A percentile compares a stretch with the other conserved stretches of the same genome.
phyloP scores from a whole-genome alignment of 805 yeast genomes.

The Metschnikowia vanudenii region DNA sequence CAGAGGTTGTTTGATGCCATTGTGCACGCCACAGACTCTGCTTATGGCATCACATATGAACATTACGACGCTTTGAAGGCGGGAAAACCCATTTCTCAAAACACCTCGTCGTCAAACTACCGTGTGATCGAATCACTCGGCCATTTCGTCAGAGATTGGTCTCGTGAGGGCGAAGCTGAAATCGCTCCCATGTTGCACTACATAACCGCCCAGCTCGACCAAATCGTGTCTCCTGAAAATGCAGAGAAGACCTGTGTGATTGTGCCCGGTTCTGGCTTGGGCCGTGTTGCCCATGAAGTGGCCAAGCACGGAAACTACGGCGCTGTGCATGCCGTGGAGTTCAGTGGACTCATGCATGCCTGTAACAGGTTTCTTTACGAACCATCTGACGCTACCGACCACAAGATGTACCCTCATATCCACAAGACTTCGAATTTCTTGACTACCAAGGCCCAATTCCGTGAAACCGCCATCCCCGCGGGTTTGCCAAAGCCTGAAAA shows the following conservation, averaged over 20 bases:
- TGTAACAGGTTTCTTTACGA: constrained; percentile 60
- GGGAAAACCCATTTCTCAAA: constrained; percentile 4
- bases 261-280: constrained; percentile 88
- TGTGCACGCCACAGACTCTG: constrained; percentile 40
- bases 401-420: constrained; percentile 28
- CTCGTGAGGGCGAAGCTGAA: constrained; percentile 43
- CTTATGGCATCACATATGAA: constrained; percentile 45
- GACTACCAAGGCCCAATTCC: constrained; percentile 46
- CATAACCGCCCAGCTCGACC: constrained; percentile 43
- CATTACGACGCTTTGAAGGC: constrained; percentile 23
- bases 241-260: constrained; percentile 49
- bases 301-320: constrained; percentile 41
- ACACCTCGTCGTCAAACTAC: constrained; percentile 25
- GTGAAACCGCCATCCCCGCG: constrained; percentile 37
- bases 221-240: constrained; percentile 26
- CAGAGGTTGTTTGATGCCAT: constrained; percentile 46
- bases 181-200: constrained; percentile 54
- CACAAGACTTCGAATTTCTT: constrained; percentile 71
- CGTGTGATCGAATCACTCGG: constrained; percentile 68
- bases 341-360: constrained; percentile 70
- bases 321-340: constrained; percentile 71
- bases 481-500: constrained; percentile 42
- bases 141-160: constrained; percentile 81
- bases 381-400: background rate
- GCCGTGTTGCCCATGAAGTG: constrained; percentile 69